Conservation (phyloP, 129 eudicot species). For the Arctium lappa region DNA sequence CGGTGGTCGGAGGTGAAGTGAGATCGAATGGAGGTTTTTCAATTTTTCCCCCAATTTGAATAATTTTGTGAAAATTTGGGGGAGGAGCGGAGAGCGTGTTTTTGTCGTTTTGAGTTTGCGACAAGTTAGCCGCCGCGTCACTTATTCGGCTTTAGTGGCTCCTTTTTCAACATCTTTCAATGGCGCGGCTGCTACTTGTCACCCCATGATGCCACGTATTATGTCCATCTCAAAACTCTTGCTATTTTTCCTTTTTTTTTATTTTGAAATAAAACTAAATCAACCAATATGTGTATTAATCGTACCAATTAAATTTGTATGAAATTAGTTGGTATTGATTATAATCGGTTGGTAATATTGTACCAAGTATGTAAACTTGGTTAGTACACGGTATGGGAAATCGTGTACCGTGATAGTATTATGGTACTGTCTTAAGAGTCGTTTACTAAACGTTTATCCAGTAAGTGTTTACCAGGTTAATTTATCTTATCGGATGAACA, state of each 20-base stretch:
- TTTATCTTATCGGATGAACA: no score
- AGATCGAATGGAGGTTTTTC: background rate
- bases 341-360: no score
- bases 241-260: background rate
- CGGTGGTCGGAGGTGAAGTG: slow-evolving; percentile 21
- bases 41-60: slow-evolving; percentile 6
- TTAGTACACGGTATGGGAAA: no score
- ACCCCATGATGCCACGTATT: slow-evolving; percentile 23
- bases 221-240: background rate
- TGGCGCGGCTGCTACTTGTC: background rate
- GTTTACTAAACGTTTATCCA: no score
- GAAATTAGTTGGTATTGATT: no score
- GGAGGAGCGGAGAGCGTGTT: background rate
- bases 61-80: slow-evolving; percentile 16
- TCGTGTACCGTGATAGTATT: no score
- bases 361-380: no score
- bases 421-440: no score
- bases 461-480: no score
- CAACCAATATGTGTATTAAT: no score
- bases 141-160: slow-evolving; percentile 16
- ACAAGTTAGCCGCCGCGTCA: slow-evolving; percentile 40
- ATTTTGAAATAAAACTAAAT: no score
- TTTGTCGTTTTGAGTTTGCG: background rate
- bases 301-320: no score
- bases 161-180: background rate